phyloP scores from a whole-genome alignment of 768 basidiomycete species.

The Auricularia auricula-judae region DNA sequence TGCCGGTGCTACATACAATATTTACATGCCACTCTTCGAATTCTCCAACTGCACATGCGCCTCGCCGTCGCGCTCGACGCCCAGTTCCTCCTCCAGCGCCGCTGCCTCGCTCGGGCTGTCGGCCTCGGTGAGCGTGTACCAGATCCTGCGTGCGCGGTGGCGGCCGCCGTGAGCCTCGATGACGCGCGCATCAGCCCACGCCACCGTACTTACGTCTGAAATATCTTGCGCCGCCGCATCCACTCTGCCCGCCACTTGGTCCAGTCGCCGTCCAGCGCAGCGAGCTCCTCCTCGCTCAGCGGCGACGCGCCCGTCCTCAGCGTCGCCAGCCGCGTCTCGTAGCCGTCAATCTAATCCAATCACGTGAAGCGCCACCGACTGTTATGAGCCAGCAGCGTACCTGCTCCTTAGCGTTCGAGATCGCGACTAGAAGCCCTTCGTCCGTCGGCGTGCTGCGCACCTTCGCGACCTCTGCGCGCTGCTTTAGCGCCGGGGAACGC shows the following conservation, averaged over 20 bases:
- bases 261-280: constrained; percentile 64
- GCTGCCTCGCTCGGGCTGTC: constrained; percentile 54
- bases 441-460: constrained; percentile 61
- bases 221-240: constrained; percentile 64
- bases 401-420: constrained; percentile 36
- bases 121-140: constrained; percentile 59
- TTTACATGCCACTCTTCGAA: not conserved
- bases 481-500: not conserved
- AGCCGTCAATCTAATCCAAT: constrained; percentile 35
- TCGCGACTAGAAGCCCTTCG: constrained; percentile 44
- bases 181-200: not conserved
- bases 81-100: constrained; percentile 65
- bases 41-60: constrained; percentile 59
- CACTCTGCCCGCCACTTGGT: constrained; percentile 72
- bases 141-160: constrained; percentile 41
- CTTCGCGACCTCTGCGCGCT: constrained; percentile 46
- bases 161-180: not conserved
- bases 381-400: constrained; percentile 26
- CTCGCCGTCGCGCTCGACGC: constrained; percentile 64
- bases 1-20: not conserved
- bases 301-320: constrained; percentile 56
- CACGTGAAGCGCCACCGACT: not conserved
- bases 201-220: constrained; percentile 46
- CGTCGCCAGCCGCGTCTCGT: constrained; percentile 43
- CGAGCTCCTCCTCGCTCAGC: constrained; percentile 62